Base-by-base conservation (phyloP, 306 rosid genomes). In the Quillaja saponaria region DNA sequence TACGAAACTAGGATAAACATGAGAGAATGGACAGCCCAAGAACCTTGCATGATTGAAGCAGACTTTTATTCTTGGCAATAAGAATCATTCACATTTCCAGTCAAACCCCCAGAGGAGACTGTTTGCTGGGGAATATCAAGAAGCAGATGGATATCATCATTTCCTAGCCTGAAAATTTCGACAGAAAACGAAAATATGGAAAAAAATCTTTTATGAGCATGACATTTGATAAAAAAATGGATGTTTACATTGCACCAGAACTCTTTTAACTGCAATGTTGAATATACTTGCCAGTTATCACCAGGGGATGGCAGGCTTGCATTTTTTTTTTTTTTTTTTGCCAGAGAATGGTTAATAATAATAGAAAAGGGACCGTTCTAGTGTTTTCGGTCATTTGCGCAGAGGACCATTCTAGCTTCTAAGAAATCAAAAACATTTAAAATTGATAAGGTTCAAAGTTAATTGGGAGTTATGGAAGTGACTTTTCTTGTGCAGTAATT, bases 131-230 rank as follows among this genome's bases (percentile, higher is more conserved):
- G 56, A 40, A 67, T 65, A 50, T 34, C 65, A 65, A 54, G 57
- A 33, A 44, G 74, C 48, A 34, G 78, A 66, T 11, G 38, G 21
- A 54, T 11, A 25, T 41, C 38, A 19, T 76, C 82, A 78, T 61
- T 72, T 76, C 10, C 61, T 63, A 57, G 66, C 84, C 82, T 80
- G 84, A 66, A 79, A 80, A 33, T 46, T 60, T 38, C 13, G 48
- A 63, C 35, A 73, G 73, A 13, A 71, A 69, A 66, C 72, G 38
- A 60, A 28, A 50, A 72, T 65, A 53, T 67, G 6, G 18, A 15
- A 5, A 3, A 54, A 53, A 58, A 16, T 28, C 14, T 66, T 42
- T 25, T 12, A 44, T 1, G 11, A 59, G 55, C 38, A 72, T 68
- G 8, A 39, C 38, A 51, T 21, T 3, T n/a, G 62, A 21, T 53